A percentile compares a stretch with the other conserved stretches of the same genome.
Evolutionary conservation across 352 stramenopile species (phyloP).

Genomic region (Saprolegnia diclina): DNA sequence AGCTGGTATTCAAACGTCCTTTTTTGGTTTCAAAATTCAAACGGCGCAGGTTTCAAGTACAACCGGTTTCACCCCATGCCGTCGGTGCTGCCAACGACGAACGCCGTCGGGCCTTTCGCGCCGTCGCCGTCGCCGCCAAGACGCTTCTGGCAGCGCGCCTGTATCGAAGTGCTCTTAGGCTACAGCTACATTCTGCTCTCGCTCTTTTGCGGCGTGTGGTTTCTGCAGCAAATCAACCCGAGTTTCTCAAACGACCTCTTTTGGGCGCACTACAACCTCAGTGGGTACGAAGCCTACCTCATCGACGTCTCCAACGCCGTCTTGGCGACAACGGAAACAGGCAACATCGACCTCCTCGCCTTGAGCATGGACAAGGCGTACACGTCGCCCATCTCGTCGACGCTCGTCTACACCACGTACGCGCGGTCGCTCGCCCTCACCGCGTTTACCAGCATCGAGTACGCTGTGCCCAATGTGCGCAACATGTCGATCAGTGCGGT

Average conservation of each 20-base stretch:
- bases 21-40: background rate
- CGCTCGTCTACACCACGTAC: constrained; percentile 6
- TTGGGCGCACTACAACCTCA: constrained; percentile 18
- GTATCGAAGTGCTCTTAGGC: background rate
- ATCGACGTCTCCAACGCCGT: constrained; percentile 18
- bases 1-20: too few species aligned
- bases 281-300: constrained; percentile 3
- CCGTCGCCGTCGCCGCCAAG: background rate
- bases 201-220: background rate
- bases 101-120: background rate
- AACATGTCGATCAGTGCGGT: background rate
- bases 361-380: constrained; percentile 9
- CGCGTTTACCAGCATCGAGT: constrained; percentile 1
- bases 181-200: constrained; percentile 5
- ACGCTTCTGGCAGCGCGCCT: background rate
- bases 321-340: background rate
- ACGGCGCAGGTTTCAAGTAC: background rate
- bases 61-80: background rate
- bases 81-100: background rate
- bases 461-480: constrained; percentile 16
- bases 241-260: constrained; percentile 7
- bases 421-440: background rate
- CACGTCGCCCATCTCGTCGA: background rate
- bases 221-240: background rate
- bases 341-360: background rate